Percentiles rank a stretch among this genome's conserved stretches.
phyloP scores from a whole-genome alignment of 352 stramenopile genomes.

The Elongisporangium undulatum region DNA sequence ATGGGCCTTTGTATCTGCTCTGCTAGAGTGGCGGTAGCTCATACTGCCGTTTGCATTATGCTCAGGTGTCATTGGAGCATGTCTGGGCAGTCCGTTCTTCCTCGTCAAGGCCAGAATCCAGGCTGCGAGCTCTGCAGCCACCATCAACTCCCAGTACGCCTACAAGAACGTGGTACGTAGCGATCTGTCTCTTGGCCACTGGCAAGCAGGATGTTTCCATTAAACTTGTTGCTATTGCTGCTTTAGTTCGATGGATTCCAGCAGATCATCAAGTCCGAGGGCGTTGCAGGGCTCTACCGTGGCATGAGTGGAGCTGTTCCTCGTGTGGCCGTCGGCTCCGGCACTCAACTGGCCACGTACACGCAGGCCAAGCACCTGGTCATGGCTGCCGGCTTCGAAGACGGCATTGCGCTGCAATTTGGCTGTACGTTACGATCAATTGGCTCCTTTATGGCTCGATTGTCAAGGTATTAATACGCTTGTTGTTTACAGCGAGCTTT shows the following conservation, averaged over 20 bases:
- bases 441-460: neutral
- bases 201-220: neutral
- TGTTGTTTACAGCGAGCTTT: slow-evolving; percentile 47
- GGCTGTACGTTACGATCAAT: slow-evolving; percentile 44
- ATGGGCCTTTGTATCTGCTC: neutral
- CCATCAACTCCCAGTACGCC: slow-evolving; percentile 80
- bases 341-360: slow-evolving; percentile 81
- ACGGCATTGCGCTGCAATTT: slow-evolving; percentile 73
- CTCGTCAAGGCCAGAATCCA: slow-evolving; percentile 84
- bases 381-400: slow-evolving; percentile 64
- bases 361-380: slow-evolving; percentile 82
- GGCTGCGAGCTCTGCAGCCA: slow-evolving; percentile 62
- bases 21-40: neutral
- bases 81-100: slow-evolving; percentile 81
- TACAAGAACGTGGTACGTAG: slow-evolving; percentile 75
- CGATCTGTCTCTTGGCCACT: neutral
- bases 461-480: slow-evolving; percentile 1
- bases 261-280: slow-evolving; percentile 70
- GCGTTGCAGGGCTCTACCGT: slow-evolving; percentile 66
- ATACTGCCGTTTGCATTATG: neutral
- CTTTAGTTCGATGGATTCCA: slow-evolving; percentile 70
- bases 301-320: slow-evolving; percentile 70
- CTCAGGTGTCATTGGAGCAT: slow-evolving; percentile 64
- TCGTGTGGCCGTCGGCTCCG: slow-evolving; percentile 77
- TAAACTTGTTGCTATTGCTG: neutral